Evolutionary conservation across 257 asterid species (phyloP), one percentile per base, ranked within the genome.

Genomic region (Salvia miltiorrhiza): DNA sequence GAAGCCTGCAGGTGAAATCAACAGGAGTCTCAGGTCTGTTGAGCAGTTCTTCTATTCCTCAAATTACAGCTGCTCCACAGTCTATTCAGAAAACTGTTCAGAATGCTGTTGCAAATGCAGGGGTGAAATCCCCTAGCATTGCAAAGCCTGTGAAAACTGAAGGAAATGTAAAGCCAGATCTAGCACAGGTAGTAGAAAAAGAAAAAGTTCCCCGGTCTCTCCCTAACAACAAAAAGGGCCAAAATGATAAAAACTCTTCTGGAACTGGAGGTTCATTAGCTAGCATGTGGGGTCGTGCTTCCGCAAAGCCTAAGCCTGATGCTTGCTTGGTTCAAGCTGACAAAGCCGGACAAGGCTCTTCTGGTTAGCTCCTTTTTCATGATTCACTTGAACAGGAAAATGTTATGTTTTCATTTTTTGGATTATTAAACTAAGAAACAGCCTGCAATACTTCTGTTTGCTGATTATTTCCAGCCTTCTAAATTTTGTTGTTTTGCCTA

Each of bases 231-330:
- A 87, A 86, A 79, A 87, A 81, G 63, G 82, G 59, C 53, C 84
- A 77, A 70, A 78, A 76, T 79, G 86, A 82, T 69, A 87, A 82
- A 77, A 82, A 12, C 65, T 78, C 90, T 76, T 82, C 95, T 61
- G 88, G 87, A 72, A 74, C 79, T 57, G 88, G 89, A 63, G 80
- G 95, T 39, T 68, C 88, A 71, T 83, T 91, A 79, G 89, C 95
- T 77, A 82, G 86, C 85, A 91, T 94, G 91, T 94, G 99, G 99
- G 92, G 90, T 16, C 92, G 90, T 75, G 87, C 89, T 64, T 82
- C 96, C 62, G 63, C 87, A 50, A 89, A 89, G 83, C 70, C 86
- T 48, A 89, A 85, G 69, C 69, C 78, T 5, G 89, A 84, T 30
- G 64, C 64, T 71, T 65, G 80, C 76, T 74, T 77, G 67, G 78